Evolutionary conservation across 495 filamentous ascomycete species (phyloP).

Genomic region (Talaromyces nanjingensis): DNA sequence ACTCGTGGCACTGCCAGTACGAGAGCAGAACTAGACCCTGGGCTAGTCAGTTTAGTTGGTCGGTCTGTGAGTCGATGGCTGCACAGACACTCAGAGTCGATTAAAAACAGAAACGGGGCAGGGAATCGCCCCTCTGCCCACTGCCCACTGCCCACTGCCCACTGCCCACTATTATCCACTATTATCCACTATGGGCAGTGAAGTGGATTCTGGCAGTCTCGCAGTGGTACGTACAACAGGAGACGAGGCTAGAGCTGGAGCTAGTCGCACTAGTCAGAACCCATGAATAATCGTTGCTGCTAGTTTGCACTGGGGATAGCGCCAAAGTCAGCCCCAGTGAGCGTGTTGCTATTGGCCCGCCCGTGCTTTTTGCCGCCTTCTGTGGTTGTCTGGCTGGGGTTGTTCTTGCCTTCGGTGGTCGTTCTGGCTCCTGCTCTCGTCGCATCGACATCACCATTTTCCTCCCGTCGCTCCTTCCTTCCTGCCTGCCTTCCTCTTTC

Average conservation of each 20-base stretch:
- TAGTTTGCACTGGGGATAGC: not conserved
- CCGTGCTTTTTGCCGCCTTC: slow-evolving; percentile 5
- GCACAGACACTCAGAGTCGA: not conserved
- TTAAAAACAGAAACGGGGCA: slow-evolving; percentile 1
- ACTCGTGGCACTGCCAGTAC: not conserved
- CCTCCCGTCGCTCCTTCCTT: not conserved
- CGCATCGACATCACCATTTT: slow-evolving; percentile 9
- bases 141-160: not conserved
- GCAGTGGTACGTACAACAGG: no score
- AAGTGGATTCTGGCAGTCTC: no score
- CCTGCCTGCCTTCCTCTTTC: not conserved
- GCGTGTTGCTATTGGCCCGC: not conserved
- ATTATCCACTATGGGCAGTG: no score
- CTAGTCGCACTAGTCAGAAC: not conserved
- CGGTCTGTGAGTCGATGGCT: not conserved
- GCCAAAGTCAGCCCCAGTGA: not conserved
- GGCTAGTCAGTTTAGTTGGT: not conserved
- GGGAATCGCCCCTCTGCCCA: not conserved
- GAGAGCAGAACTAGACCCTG: not conserved
- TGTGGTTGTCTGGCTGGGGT: slow-evolving; percentile 1
- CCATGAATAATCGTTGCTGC: not conserved
- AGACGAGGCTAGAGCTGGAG: not conserved
- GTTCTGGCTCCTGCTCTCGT: slow-evolving; percentile 15
- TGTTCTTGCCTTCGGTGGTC: not conserved
- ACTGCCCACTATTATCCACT: not conserved